Conservation (phyloP, 1,284 basidiomycete species). For the Cutaneotrichosporon daszewskae region DNA sequence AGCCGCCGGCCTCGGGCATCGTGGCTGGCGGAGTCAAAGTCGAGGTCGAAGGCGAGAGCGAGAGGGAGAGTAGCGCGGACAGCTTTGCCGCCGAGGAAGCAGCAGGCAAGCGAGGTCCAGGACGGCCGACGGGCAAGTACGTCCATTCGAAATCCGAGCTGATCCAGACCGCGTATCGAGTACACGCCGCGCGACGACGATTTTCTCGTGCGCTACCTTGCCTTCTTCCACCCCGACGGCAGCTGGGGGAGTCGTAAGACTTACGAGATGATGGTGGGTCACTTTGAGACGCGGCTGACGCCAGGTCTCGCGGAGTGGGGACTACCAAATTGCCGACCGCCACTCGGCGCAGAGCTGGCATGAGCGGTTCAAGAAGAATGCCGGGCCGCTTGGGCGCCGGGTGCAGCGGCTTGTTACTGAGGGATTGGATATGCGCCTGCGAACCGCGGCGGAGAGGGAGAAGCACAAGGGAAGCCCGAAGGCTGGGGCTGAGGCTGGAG, state of each 20-base stretch:
- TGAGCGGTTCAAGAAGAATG: constrained; percentile 40
- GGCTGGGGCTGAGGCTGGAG: too few species aligned
- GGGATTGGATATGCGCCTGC: constrained; percentile 26
- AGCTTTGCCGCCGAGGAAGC: constrained; percentile 23
- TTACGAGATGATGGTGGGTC: constrained; percentile 29
- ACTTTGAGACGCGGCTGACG: constrained; percentile 3
- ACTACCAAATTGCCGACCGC: constrained; percentile 22
- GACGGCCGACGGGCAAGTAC: constrained; percentile 37
- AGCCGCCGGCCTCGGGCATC: neutral
- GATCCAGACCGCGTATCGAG: constrained; percentile 30
- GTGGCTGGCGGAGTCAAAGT: neutral
- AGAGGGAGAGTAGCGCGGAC: constrained; percentile 9
- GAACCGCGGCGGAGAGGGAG: constrained; percentile 24
- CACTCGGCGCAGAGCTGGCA: constrained; percentile 43
- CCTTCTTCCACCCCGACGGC: constrained; percentile 23
- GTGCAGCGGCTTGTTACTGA: constrained; percentile 13
- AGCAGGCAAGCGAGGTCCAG: constrained; percentile 19
- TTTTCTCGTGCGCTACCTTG: constrained; percentile 39
- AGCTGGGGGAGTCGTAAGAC: constrained; percentile 37
- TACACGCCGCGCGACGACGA: constrained; percentile 41
- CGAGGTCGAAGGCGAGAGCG: neutral
- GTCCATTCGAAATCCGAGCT: constrained; percentile 3
- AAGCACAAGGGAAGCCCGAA: constrained; percentile 10
- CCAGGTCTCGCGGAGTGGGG: neutral
- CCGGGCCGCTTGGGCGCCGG: constrained; percentile 16